Conservation (phyloP, 352 stramenopile genomes). For the Aphanomyces euteiches region DNA sequence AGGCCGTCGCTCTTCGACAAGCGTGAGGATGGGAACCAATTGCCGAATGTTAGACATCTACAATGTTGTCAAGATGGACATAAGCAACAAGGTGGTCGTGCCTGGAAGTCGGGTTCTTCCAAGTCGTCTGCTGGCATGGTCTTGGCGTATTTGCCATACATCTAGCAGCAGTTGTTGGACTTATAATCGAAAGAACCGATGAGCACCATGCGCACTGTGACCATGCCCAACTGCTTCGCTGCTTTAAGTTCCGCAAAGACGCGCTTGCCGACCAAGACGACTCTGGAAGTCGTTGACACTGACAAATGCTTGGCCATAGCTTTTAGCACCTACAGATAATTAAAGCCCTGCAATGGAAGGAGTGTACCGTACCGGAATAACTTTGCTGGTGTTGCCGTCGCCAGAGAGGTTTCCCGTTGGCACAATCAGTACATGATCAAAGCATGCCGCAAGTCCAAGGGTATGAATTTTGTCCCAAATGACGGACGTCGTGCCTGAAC, state of each 20-base stretch:
- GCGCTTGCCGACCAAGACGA: conserved; percentile 79
- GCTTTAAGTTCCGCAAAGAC: conserved; percentile 86
- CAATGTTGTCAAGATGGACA: neutral
- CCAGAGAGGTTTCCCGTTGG: conserved; percentile 30
- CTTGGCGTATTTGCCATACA: conserved; percentile 78
- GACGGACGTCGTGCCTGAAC: conserved; percentile 69
- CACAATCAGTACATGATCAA: conserved; percentile 62
- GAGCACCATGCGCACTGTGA: conserved; percentile 69
- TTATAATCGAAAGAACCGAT: too few species aligned
- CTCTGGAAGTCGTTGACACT: conserved; percentile 54
- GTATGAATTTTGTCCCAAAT: conserved; percentile 69
- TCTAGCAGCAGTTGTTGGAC: conserved; percentile 34
- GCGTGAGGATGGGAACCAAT: conserved; percentile 63
- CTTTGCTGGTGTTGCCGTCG: conserved; percentile 28
- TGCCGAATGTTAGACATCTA: conserved; percentile 79
- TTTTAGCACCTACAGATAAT: conserved; percentile 41
- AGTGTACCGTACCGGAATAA: conserved; percentile 7
- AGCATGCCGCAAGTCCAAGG: conserved; percentile 58
- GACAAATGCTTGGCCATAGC: conserved; percentile 56
- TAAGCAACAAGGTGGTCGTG: conserved; percentile 27
- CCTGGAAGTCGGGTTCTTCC: conserved; percentile 77
- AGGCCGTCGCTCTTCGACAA: conserved; percentile 73
- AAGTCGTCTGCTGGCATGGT: conserved; percentile 83
- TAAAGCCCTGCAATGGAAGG: too few species aligned
- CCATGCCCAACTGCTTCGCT: conserved; percentile 69